phyloP scores from a whole-genome alignment of 208 protist genomes.

The Porcisia hertigi region DNA sequence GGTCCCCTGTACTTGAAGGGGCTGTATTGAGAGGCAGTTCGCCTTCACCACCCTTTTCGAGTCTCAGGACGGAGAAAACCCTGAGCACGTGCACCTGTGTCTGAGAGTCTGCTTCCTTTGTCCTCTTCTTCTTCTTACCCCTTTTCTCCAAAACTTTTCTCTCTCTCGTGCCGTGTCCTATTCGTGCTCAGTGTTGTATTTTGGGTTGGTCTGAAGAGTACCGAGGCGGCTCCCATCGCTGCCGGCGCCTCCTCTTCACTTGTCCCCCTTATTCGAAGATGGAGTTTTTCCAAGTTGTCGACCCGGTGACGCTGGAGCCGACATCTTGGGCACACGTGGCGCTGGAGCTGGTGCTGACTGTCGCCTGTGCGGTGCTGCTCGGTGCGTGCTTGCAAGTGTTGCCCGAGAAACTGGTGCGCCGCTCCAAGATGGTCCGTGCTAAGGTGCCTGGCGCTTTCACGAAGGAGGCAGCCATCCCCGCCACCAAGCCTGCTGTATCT shows the following conservation, averaged over 20 bases:
- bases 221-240: neutral
- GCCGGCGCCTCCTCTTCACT: neutral
- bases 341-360: conserved; percentile 22
- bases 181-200: neutral
- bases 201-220: neutral
- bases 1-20: no score
- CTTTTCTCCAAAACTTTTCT: neutral
- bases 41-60: no score
- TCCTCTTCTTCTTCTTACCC: no score
- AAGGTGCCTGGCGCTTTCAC: neutral
- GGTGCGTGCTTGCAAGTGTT: conserved; percentile 31
- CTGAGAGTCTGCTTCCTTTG: no score
- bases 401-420: conserved; percentile 27
- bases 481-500: neutral
- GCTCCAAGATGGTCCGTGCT: neutral
- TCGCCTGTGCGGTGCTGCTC: conserved; percentile 17
- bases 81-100: no score
- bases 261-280: conserved; percentile 2
- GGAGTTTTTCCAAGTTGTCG: conserved; percentile 45
- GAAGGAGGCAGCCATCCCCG: neutral
- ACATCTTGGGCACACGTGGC: conserved; percentile 10
- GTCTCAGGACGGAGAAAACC: no score
- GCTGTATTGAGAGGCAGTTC: no score
- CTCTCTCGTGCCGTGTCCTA: no score
- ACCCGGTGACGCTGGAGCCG: conserved; percentile 14